phyloP scores from a whole-genome alignment of 805 yeast species.

The Grigorovia jiainica region DNA sequence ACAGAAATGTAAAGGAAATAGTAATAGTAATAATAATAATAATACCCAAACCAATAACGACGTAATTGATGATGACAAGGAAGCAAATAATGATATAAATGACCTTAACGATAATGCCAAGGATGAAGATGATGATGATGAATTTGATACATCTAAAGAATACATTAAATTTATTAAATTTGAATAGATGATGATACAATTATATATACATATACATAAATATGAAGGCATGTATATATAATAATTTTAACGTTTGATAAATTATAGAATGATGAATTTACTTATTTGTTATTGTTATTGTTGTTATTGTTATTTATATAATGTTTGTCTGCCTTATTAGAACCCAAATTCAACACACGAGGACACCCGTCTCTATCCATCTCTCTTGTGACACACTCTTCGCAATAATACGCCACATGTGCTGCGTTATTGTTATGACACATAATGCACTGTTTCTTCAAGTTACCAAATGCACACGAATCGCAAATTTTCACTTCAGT shows the following conservation, averaged over 20 bases:
- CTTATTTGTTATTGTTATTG: slow-evolving; percentile 1
- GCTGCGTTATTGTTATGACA: slow-evolving; percentile 51
- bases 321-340: slow-evolving; percentile 57
- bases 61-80: neutral
- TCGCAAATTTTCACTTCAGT: slow-evolving; percentile 64
- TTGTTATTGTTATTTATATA: slow-evolving; percentile 39
- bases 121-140: neutral
- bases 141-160: neutral
- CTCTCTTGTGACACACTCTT: slow-evolving; percentile 72
- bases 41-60: too few species aligned
- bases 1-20: neutral
- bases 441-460: slow-evolving; percentile 58
- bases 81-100: too few species aligned
- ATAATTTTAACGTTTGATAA: too few species aligned
- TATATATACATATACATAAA: slow-evolving; percentile 1
- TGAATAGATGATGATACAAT: neutral
- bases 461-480: slow-evolving; percentile 71
- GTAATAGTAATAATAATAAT: too few species aligned
- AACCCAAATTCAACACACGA: slow-evolving; percentile 67
- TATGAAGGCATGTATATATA: neutral
- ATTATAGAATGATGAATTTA: too few species aligned
- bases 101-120: neutral
- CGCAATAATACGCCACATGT: slow-evolving; percentile 71
- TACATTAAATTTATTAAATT: slow-evolving; percentile 1
- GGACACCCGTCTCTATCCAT: slow-evolving; percentile 92